Base-by-base conservation (phyloP, 2,329 filamentous ascomycete species). In the Diaporthe eres region DNA sequence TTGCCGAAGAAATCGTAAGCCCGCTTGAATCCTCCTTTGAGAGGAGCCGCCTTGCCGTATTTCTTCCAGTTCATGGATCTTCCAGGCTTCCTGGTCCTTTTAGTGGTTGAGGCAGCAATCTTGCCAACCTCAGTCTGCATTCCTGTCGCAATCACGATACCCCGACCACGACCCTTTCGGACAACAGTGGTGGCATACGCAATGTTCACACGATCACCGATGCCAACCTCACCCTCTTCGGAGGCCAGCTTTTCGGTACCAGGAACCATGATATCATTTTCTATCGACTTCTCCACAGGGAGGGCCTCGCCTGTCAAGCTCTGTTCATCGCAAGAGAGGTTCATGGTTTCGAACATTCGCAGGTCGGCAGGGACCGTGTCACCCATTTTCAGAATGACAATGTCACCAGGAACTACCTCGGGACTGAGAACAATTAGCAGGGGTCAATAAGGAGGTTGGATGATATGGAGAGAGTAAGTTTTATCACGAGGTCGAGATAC, bases 281-380 rank as follows among this genome's bases (percentile, higher is more conserved):
- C 87, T 31, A 88, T 85, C 58, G 89, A 87, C 85, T 95, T 94
- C 81, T 92, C 90, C 37, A 94, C 92, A 9, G 93, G 92, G 22
- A 94, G 86, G 5, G 94, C 94, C 83, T 96, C 94, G 80, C 94
- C 94, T 9, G 94, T 95, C 60, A 95, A 88, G 68, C 94, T 91
- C 61, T 93, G 92, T 83, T 95, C 94, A 79, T 98, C 95, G 80
- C 93, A 95, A 77, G 92, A 91, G 61, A 95, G 88, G 82, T 97
- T 96, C 90, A 96, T 94, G 76, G 89, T 90, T 80, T 95, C 92
- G 78, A 94, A 89, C 28, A 93, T 83, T 73, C 93, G 91, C 55
- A 95, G 83, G 80, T 95, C 94, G 51, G 94, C 94, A 13, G 94
- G 93, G 55, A 95, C 90, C 5, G 93, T 94, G 82, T 95, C 93